Evolutionary conservation across 306 rosid genomes (phyloP), one percentile per base, ranked within the genome.

Genomic region (Vicia sativa): DNA sequence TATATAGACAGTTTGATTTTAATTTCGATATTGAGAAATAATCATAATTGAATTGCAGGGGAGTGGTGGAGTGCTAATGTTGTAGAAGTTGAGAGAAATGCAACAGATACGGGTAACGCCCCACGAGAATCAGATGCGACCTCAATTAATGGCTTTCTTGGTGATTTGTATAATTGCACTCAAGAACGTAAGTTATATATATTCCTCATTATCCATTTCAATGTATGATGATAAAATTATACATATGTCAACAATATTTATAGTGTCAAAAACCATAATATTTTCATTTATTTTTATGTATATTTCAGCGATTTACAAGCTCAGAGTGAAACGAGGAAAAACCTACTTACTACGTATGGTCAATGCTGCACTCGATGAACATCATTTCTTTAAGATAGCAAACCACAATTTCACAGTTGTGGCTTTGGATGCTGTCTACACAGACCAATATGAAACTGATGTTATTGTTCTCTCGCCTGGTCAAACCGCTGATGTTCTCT

Each of bases 111-210:
- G 0, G 66, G 66, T 37, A 37, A 38, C 15, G 1, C 31, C 0
- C 66, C 66, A 11, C 11, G 0, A 4, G 38, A 13, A 37, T 86
- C 97, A 4, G 16, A 74, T 26, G 95, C 89, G 2, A 88, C 74
- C 63, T 82, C 90, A 8, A 90, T 87, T 16, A 90, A 87, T 59
- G 97, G 95, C 42, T 62, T 59, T 16, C 88, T 92, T 1, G 85
- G 97, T 15, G 81, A 88, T 78, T 48, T 64, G 11, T 87, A 84
- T 37, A 31, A 62, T 2, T 88, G 92, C 79, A 67, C 92, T 41
- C 37, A 59, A 72, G 74, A 74, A 14, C 48, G 95, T 91, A 74
- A 31, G 62, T 18, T 34, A 14, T 11, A 14, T 11, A 7, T 38
- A 10, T 38, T 11, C 11, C 15, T 12, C 16, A 39, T 5, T 18